These are phyloP conservation scores for Penicillium concentricum DNA, from an alignment of 2,329 filamentous ascomycete genomes.

Conservation along the genomic window DNA sequence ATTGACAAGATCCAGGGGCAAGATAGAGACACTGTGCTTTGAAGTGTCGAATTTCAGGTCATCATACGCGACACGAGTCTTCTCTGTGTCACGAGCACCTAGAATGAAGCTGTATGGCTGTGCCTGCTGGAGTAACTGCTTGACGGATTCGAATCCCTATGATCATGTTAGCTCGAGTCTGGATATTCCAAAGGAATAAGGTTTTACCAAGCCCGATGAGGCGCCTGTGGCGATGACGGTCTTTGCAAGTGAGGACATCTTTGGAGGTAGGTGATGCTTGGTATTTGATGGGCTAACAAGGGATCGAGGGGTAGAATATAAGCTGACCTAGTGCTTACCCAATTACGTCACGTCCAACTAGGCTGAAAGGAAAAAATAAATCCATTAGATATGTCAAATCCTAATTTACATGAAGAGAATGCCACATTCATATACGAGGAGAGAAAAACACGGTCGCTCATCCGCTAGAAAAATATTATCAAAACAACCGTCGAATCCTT, in stretches of 20 bases:
- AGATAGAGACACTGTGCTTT: slow-evolving; percentile 19
- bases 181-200: not conserved
- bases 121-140: slow-evolving; percentile 22
- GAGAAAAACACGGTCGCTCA: not conserved
- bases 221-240: slow-evolving; percentile 21
- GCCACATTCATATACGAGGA: not conserved
- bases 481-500: not conserved
- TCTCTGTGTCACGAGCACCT: slow-evolving; percentile 20
- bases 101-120: slow-evolving; percentile 26
- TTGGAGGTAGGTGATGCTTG: not conserved
- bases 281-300: not conserved
- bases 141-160: slow-evolving; percentile 28
- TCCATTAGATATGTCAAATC: not conserved
- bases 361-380: not conserved
- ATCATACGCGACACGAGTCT: slow-evolving; percentile 18
- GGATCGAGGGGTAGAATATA: not conserved
- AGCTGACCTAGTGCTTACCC: not conserved
- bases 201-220: slow-evolving; percentile 21
- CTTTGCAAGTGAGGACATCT: slow-evolving; percentile 17
- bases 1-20: slow-evolving; percentile 22
- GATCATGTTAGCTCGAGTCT: not conserved
- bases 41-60: slow-evolving; percentile 19
- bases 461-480: not conserved
- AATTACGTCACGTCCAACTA: not conserved
- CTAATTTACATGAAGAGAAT: not conserved